phyloP scores from a whole-genome alignment of 2,329 filamentous ascomycete species.

The Cordyceps javanica region DNA sequence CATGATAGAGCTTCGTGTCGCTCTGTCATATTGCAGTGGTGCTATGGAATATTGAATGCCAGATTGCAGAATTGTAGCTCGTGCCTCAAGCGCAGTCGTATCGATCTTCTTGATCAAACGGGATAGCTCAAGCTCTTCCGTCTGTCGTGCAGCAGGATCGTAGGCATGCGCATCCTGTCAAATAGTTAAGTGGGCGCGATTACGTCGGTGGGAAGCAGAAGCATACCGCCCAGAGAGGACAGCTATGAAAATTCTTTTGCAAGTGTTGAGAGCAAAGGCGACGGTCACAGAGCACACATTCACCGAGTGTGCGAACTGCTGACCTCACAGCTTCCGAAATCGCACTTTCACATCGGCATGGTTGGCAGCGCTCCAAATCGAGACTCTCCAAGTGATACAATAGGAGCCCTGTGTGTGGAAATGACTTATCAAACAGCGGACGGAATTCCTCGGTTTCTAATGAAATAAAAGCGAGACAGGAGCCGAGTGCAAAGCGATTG shows the following conservation, averaged over 20 bases:
- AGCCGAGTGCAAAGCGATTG: background rate
- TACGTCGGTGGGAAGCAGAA: background rate
- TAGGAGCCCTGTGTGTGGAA: too few species aligned
- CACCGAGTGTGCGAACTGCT: conserved; percentile 29
- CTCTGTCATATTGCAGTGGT: conserved; percentile 30
- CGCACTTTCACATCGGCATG: conserved; percentile 30
- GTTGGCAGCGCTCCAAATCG: too few species aligned
- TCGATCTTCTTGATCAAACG: conserved; percentile 30
- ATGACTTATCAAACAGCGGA: too few species aligned
- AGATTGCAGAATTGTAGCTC: conserved; percentile 28
- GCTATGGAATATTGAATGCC: conserved; percentile 31
- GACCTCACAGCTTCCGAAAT: conserved; percentile 26
- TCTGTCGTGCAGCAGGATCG: conserved; percentile 25
- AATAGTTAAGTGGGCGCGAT: conserved; percentile 13
- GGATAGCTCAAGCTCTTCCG: conserved; percentile 29
- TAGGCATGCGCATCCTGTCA: conserved; percentile 31
- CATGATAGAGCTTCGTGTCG: conserved; percentile 31
- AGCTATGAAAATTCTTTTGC: conserved; percentile 26
- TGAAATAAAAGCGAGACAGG: too few species aligned
- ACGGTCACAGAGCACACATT: conserved; percentile 33
- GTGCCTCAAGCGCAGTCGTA: conserved; percentile 28
- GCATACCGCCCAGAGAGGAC: conserved; percentile 32
- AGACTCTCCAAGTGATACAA: too few species aligned
- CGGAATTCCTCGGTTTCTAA: too few species aligned
- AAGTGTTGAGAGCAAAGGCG: conserved; percentile 33